phyloP scores from a whole-genome alignment of 257 asterid species.

The Solanum dulcamara region DNA sequence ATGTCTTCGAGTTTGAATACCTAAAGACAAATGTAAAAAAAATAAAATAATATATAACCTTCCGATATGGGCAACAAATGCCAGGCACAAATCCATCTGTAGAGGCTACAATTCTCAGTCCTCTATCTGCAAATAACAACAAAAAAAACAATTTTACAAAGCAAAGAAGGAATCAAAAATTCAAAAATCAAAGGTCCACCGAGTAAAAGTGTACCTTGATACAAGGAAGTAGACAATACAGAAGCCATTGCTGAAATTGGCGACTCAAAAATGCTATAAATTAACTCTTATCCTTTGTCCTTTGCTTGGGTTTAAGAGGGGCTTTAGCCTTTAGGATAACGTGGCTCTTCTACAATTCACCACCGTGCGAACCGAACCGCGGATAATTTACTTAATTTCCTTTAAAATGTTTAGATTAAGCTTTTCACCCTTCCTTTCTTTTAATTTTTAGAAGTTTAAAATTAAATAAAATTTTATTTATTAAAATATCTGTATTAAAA shows the following conservation, averaged over 20 bases:
- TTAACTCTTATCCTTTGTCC: background rate
- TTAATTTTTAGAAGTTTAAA: no score
- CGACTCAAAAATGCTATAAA: background rate
- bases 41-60: conserved; percentile 7
- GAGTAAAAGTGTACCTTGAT: background rate
- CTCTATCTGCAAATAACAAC: conserved; percentile 13
- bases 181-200: background rate
- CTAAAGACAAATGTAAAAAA: no score
- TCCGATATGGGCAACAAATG: background rate
- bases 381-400: no score
- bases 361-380: no score
- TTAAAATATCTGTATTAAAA: no score
- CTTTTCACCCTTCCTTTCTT: no score
- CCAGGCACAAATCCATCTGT: background rate
- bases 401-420: no score
- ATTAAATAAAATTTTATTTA: no score
- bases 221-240: background rate
- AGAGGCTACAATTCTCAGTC: background rate
- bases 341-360: no score
- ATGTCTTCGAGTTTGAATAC: no score
- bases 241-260: background rate
- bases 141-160: background rate
- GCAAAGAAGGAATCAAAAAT: background rate
- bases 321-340: background rate
- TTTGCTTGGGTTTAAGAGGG: background rate